Conservation (phyloP, 2,329 filamentous ascomycete genomes). For the Trichoderma atrobrunneum region DNA sequence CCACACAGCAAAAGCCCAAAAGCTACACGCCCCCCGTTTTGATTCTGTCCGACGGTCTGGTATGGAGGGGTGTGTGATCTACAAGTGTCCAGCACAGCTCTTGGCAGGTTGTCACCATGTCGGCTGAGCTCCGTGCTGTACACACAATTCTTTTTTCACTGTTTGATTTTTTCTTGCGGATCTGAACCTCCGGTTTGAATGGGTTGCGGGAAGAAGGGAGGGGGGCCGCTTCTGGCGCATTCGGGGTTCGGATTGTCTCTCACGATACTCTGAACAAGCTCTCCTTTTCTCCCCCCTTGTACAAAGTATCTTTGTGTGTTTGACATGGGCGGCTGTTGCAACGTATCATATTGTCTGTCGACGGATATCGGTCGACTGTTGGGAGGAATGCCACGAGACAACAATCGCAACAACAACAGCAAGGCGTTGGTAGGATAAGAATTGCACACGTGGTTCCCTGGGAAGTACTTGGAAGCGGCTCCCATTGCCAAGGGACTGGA, state of each 20-base stretch:
- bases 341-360: slow-evolving; percentile 12
- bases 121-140: not conserved
- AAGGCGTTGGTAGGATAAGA: not conserved
- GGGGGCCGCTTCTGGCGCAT: not conserved
- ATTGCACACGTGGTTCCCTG: slow-evolving; percentile 8
- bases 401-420: not conserved
- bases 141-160: not conserved
- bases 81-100: not conserved
- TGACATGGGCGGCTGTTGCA: not conserved
- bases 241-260: not conserved
- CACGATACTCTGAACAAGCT: not conserved
- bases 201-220: not conserved
- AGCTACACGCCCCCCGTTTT: not conserved
- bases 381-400: not conserved
- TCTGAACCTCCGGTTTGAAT: not conserved
- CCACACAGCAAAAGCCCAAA: not conserved
- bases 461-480: not conserved
- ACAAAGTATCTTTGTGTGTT: not conserved
- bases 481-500: not conserved
- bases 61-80: not conserved
- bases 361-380: not conserved
- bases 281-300: not conserved
- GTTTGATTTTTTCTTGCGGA: not conserved
- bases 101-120: not conserved
- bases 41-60: not conserved